These are phyloP conservation scores for Fusarium falciforme DNA, from an alignment of 2,329 filamentous ascomycete species.

Conservation along the genomic window DNA sequence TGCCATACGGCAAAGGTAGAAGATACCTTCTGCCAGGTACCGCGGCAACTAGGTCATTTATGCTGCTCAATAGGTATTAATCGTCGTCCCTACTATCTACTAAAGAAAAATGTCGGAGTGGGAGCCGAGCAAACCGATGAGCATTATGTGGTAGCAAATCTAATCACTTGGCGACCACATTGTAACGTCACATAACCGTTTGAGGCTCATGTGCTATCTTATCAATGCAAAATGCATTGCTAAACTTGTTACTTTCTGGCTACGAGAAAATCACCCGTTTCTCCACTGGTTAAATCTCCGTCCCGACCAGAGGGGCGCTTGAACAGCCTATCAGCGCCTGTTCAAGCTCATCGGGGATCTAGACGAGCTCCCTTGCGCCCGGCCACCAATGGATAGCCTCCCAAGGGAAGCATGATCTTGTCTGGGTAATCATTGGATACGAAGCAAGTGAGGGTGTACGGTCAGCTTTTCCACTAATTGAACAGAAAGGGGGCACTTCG, in stretches of 20 bases:
- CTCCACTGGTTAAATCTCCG: neutral
- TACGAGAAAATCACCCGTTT: neutral
- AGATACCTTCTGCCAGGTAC: too few species aligned
- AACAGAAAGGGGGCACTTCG: neutral
- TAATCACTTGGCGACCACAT: neutral
- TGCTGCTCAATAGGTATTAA: too few species aligned
- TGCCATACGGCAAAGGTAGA: too few species aligned
- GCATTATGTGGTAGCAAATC: neutral
- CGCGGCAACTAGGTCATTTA: too few species aligned
- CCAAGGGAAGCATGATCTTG: neutral
- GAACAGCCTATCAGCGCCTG: neutral
- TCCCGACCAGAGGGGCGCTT: neutral
- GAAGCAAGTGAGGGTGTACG: neutral
- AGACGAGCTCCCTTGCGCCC: neutral
- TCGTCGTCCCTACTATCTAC: neutral
- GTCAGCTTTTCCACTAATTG: neutral
- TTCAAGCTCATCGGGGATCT: neutral
- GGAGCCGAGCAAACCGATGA: neutral
- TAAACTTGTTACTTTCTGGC: neutral
- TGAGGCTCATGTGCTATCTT: neutral
- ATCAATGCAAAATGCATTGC: neutral
- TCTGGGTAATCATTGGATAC: neutral
- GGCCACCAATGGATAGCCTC: neutral
- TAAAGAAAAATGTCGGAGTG: neutral
- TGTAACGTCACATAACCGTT: neutral